Evolutionary conservation across 345 rosid genomes (phyloP), one percentile per base, ranked within the genome.

Genomic region (Pelargonium nanum): DNA sequence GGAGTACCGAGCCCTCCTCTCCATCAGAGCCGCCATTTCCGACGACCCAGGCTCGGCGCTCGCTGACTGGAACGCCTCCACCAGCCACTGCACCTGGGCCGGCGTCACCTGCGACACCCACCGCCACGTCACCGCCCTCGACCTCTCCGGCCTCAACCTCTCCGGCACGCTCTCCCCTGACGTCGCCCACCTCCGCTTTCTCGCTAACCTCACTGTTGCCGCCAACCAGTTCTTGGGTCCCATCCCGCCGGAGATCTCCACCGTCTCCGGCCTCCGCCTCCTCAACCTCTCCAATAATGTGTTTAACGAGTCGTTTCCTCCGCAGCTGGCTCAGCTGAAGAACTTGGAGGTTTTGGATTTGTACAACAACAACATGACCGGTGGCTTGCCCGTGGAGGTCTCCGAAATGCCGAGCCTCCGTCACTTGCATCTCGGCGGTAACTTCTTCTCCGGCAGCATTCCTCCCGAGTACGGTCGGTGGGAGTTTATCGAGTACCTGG

Each of bases 341-440:
- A 79, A 65, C 67, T 85, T 91, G 19, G 81, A 78, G 5, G 83
- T 91, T 19, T 86, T 91, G 24, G 96, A 86, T 77, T 70, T 88
- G 24, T 89, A 88, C 68, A 88, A 88, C 78, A 91, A 91, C 76
- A 88, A 86, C 61, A 56, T 91, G 72, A 83, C 95, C 16, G 95
- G 91, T 4, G 75, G 65, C 57, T 70, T 92, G 17, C 98, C 95
- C 9, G 20, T 81, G 22, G 72, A 84, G 62, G 89, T 83, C 62
- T 71, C 87, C 12, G 81, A 75, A 23, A 71, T 92, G 58, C 70
- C 84, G 19, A 80, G 74, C 67, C 83, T 92, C 65, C 85, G 81
- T 0, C 93, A 89, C 62, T 72, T 92, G 4, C 96, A 92, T 59
- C 86, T 88, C 51, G 96, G 98, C 1, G 96, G 96, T 0, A 92